Evolutionary conservation across 805 yeast genomes (phyloP).

Genomic region (Candida hungchunana): DNA sequence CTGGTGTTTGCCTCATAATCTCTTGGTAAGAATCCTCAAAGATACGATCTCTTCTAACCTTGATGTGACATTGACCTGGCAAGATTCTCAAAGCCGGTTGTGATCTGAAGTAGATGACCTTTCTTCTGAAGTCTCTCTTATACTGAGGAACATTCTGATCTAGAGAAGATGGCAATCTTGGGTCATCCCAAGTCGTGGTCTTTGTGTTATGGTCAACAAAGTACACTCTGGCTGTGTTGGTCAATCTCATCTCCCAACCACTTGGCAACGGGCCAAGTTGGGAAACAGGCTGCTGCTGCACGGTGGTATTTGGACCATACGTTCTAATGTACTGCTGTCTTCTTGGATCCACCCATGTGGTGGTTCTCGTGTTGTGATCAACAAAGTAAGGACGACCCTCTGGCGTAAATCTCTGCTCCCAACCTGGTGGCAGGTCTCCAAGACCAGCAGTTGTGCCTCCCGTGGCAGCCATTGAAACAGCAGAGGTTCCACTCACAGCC

Average conservation of each 20-base stretch:
- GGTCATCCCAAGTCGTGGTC: slow-evolving; percentile 99
- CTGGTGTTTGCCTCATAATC: slow-evolving; percentile 98
- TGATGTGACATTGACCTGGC: slow-evolving; percentile 98
- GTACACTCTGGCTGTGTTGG: slow-evolving; percentile 97
- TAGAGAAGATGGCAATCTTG: slow-evolving; percentile 92
- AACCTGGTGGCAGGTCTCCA: slow-evolving; percentile 96
- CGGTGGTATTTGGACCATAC: slow-evolving; percentile 84
- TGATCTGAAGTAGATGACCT: slow-evolving; percentile 94
- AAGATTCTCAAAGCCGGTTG: slow-evolving; percentile 96
- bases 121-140: slow-evolving; percentile 97
- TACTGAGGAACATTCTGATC: slow-evolving; percentile 99
- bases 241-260: slow-evolving; percentile 99
- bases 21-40: slow-evolving; percentile 98
- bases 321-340: slow-evolving; percentile 97
- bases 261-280: slow-evolving; percentile 97
- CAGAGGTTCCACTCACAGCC: slow-evolving; percentile 48
- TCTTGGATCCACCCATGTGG: slow-evolving; percentile 99
- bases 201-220: slow-evolving; percentile 99
- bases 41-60: slow-evolving; percentile 93
- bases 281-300: slow-evolving; percentile 96
- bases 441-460: slow-evolving; percentile 92
- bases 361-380: slow-evolving; percentile 98
- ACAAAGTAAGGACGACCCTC: slow-evolving; percentile 98
- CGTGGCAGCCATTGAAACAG: slow-evolving; percentile 61
- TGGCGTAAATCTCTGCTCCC: slow-evolving; percentile 98